Conservation (phyloP, 306 rosid genomes). For the Erythrophleum fordii region DNA sequence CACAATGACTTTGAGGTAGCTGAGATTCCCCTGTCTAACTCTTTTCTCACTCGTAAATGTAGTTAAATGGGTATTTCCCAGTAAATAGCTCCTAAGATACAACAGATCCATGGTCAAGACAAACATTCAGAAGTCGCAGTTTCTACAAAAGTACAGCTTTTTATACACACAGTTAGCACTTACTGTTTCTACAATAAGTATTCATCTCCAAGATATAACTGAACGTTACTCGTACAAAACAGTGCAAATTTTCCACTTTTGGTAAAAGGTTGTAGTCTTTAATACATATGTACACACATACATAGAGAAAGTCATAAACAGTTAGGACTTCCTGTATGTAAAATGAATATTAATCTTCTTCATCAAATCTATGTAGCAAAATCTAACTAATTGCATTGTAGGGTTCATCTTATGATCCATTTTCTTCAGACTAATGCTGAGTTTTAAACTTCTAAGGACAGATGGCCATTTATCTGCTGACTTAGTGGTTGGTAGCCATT, state of each 20-base stretch:
- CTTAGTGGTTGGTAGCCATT: neutral
- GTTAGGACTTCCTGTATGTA: neutral
- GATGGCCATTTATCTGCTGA: neutral
- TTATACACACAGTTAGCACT: neutral
- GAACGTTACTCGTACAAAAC: neutral
- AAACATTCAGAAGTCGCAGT: neutral
- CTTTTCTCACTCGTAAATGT: neutral
- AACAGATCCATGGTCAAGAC: neutral
- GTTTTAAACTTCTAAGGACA: neutral
- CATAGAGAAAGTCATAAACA: neutral
- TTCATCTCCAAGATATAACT: neutral
- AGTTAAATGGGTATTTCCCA: neutral
- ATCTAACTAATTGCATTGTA: neutral
- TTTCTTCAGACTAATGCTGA: constrained; percentile 2
- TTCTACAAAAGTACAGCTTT: neutral
- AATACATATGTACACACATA: neutral
- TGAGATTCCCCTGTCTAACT: neutral
- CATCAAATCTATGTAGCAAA: neutral
- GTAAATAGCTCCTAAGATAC: neutral
- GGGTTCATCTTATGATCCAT: constrained; percentile 7
- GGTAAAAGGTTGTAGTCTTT: neutral
- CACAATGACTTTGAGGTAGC: constrained; percentile 7
- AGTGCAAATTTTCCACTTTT: neutral
- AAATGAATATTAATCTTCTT: neutral
- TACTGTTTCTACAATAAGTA: neutral